Percentiles rank a stretch among this genome's conserved stretches.
Evolutionary conservation across 805 yeast genomes (phyloP).

Genomic region (Scheffersomyces coipomensis): DNA sequence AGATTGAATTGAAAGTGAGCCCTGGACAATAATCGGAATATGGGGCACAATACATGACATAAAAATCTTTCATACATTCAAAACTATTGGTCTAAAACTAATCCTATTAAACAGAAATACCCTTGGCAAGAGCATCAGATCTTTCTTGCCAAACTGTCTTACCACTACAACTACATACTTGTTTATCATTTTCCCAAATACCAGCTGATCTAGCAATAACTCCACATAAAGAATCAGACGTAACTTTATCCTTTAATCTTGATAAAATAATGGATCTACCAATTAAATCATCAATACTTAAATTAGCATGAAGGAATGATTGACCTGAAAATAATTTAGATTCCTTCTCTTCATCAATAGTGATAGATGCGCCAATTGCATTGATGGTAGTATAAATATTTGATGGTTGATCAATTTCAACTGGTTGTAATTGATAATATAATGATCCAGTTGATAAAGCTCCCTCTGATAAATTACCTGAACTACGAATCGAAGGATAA

Average conservation of each 20-base stretch:
- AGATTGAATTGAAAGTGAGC: too few species aligned
- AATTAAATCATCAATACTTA: constrained; percentile 58
- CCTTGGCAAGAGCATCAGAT: constrained; percentile 64
- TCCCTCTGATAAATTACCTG: constrained; percentile 78
- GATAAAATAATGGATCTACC: constrained; percentile 67
- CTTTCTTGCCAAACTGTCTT: constrained; percentile 96
- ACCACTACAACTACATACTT: constrained; percentile 92
- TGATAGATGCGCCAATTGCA: constrained; percentile 32
- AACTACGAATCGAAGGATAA: constrained; percentile 62
- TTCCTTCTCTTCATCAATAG: constrained; percentile 8
- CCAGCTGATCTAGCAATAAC: constrained; percentile 97
- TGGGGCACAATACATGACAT: too few species aligned
- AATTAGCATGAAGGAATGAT: constrained; percentile 36
- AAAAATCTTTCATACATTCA: too few species aligned
- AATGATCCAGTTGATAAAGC: constrained; percentile 62
- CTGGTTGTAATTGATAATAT: constrained; percentile 44
- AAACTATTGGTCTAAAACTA: too few species aligned
- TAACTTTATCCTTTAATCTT: constrained; percentile 32
- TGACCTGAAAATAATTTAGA: constrained; percentile 30
- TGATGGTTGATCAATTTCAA: constrained; percentile 28
- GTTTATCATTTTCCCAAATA: constrained; percentile 92
- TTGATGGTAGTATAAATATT: constrained; percentile 24
- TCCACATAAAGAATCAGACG: constrained; percentile 60
- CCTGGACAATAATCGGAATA: too few species aligned
- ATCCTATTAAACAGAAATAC: constrained; percentile 33